These are phyloP conservation scores for Populus davidiana DNA, from an alignment of 345 rosid species.

Conservation along the genomic window DNA sequence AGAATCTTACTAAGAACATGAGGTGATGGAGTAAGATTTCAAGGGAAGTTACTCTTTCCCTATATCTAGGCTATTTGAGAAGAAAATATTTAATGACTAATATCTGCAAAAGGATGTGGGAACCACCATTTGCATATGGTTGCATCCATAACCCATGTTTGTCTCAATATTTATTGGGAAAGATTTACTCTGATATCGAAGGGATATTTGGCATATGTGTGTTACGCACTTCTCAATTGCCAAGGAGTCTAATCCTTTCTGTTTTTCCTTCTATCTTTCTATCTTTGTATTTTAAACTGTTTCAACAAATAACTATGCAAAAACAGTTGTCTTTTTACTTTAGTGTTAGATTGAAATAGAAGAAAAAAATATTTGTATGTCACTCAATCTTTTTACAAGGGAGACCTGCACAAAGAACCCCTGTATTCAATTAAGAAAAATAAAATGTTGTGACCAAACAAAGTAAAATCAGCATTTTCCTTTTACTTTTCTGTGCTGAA, in stretches of 20 bases:
- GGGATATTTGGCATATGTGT: background rate
- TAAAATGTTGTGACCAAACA: too few relatives aligned
- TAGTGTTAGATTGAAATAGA: background rate
- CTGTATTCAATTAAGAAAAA: too few relatives aligned
- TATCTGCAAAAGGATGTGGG: background rate
- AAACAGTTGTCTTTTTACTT: background rate
- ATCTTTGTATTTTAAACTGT: background rate
- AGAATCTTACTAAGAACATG: too few relatives aligned
- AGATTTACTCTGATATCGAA: background rate
- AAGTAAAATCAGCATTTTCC: too few relatives aligned
- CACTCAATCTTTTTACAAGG: background rate
- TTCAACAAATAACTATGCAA: background rate
- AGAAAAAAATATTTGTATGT: background rate
- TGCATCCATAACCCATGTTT: background rate
- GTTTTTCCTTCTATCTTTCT: background rate
- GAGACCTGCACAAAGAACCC: background rate
- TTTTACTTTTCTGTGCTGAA: too few relatives aligned
- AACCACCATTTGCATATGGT: background rate
- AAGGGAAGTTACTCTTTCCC: background rate
- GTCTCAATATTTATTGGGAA: background rate
- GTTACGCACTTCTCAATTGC: background rate
- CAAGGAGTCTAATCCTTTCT: background rate
- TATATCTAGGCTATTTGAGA: background rate
- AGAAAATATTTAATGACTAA: background rate
- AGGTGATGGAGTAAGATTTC: too few relatives aligned